Evolutionary conservation across 176 grass and related monocot species (phyloP).

Genomic region (Alopecurus myosuroides): DNA sequence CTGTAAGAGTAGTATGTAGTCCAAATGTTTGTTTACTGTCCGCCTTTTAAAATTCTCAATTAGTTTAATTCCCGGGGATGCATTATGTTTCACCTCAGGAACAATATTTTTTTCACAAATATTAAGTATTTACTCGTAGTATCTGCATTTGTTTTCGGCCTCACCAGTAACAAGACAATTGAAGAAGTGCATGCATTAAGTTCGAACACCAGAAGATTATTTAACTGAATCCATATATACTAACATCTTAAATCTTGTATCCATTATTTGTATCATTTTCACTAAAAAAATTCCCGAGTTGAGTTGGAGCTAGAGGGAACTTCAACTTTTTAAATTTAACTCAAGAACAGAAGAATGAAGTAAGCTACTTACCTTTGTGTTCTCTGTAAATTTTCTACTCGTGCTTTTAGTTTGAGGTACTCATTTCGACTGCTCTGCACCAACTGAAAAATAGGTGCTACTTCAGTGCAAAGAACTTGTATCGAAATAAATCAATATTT

Average conservation of each 20-base stretch:
- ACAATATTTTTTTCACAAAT: not conserved
- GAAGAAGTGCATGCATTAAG: not conserved
- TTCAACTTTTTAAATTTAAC: not conserved
- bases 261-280: not conserved
- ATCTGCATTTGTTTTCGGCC: no score
- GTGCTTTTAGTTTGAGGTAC: conserved; percentile 71
- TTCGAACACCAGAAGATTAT: not conserved
- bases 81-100: not conserved
- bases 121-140: no score
- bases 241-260: not conserved
- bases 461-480: conserved; percentile 4
- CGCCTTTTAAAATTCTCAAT: not conserved
- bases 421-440: conserved; percentile 80
- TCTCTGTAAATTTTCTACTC: conserved; percentile 71
- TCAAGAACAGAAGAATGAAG: not conserved
- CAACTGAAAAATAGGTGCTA: conserved; percentile 44
- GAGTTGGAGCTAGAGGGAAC: not conserved
- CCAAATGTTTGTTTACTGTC: no score
- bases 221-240: not conserved
- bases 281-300: not conserved
- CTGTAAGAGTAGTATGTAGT: no score
- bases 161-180: not conserved
- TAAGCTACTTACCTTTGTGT: conserved; percentile 57
- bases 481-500: not conserved
- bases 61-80: not conserved